These are phyloP conservation scores for Samsoniella hepiali DNA, from an alignment of 2,329 filamentous ascomycete genomes.

Conservation along the genomic window DNA sequence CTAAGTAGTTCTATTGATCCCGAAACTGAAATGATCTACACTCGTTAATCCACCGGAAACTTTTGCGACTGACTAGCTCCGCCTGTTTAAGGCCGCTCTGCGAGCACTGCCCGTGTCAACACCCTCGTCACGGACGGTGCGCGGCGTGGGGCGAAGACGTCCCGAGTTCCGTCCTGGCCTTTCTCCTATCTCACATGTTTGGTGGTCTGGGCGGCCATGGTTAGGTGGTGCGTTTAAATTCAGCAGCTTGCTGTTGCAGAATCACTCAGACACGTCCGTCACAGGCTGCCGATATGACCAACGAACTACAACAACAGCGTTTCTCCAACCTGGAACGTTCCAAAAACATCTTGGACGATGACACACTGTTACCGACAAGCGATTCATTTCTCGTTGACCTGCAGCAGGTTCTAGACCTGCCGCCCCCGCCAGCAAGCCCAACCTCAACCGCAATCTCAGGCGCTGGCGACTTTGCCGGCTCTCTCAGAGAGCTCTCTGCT, in stretches of 20 bases:
- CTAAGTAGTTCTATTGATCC: too few relatives aligned
- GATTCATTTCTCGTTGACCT: not conserved
- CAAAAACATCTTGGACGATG: not conserved
- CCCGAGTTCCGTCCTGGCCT: too few relatives aligned
- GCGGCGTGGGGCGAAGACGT: too few relatives aligned
- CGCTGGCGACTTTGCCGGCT: not conserved
- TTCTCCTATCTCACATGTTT: not conserved
- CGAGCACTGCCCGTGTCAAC: too few relatives aligned
- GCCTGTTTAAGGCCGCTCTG: too few relatives aligned
- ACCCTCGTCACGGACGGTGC: too few relatives aligned
- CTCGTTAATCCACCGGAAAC: too few relatives aligned
- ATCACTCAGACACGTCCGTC: not conserved
- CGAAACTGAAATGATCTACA: too few relatives aligned
- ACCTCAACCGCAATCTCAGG: not conserved
- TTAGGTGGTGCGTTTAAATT: not conserved
- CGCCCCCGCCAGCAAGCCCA: not conserved
- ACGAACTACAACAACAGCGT: not conserved
- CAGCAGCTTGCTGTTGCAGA: not conserved
- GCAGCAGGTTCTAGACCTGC: not conserved
- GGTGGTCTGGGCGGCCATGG: not conserved
- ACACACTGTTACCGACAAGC: not conserved
- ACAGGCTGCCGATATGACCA: not conserved
- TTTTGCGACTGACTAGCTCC: too few relatives aligned
- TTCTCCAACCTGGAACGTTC: not conserved
- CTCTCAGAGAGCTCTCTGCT: not conserved